phyloP scores from a whole-genome alignment of 164 flowering plant species.

The Sextonia rubra region DNA sequence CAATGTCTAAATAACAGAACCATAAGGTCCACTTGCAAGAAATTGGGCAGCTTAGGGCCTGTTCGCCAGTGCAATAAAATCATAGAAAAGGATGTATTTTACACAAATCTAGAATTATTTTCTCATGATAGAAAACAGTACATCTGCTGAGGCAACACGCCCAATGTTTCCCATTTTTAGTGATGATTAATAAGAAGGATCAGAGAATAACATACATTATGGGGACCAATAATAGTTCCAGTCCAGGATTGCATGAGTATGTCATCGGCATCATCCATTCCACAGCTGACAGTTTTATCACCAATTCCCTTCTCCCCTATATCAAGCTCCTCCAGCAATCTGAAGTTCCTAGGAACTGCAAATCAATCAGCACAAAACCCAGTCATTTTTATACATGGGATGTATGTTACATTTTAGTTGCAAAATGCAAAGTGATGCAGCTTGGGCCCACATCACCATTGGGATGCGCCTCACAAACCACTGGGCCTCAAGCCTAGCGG shows the following conservation, averaged over 20 bases:
- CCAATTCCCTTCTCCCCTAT: conserved; percentile 79
- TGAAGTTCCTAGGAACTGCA: conserved; percentile 70
- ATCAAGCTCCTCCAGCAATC: conserved; percentile 69
- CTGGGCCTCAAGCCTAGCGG: background rate
- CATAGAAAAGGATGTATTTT: no score
- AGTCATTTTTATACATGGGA: background rate
- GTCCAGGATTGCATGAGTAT: conserved; percentile 69
- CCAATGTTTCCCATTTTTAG: background rate
- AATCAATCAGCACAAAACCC: background rate
- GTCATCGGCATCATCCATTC: conserved; percentile 79
- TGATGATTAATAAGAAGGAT: background rate
- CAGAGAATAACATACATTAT: conserved; percentile 33
- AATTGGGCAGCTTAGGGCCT: no score
- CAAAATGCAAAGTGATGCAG: background rate
- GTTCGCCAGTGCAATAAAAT: no score
- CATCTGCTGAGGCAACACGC: background rate
- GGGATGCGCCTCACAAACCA: background rate
- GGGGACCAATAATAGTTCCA: conserved; percentile 71
- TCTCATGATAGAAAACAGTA: background rate
- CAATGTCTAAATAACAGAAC: no score
- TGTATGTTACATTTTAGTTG: no score
- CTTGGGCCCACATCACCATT: background rate
- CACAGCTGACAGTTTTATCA: conserved; percentile 73
- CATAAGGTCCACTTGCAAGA: no score
- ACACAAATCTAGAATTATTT: no score